Evolutionary conservation across 345 rosid species (phyloP), one percentile per base, ranked within the genome.

Genomic region (Theobroma cacao): DNA sequence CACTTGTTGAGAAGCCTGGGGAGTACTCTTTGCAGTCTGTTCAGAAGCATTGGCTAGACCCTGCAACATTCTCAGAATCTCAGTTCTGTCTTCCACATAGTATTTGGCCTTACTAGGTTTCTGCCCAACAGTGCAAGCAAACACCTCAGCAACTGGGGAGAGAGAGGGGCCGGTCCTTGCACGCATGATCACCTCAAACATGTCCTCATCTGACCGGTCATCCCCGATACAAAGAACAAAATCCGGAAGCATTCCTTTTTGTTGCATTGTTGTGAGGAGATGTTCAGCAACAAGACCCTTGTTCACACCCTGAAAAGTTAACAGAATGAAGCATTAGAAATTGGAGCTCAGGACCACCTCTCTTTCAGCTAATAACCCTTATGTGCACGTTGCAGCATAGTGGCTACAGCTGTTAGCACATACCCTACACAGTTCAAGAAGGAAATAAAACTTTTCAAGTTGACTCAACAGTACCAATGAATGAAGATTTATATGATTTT

Each of bases 41-140:
- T 86, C 88, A 0, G 91, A 85, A 62, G 90, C 86, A 31, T 82
- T 56, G 48, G 90, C 88, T 45, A 95, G 85, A 55, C 85, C 93
- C 20, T 89, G 92, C 77, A 95, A 82, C 95, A 92, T 90, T 85
- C 90, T 89, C 80, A 90, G 71, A 24, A 95, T 92, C 85, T 92
- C 98, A 0, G 85, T 76, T 0, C 95, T 90, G 81, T 93, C 98
- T 76, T 93, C 98, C 75, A 93, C 82, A 78, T 93, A 95, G 89
- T 95, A 95, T 82, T 91, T 95, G 75, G 98, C 98, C 81, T 92
- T 93, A 88, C 98, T 95, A 15, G 95, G 97, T 76, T 91, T 95
- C 85, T 88, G 97, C 31, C 98, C 98, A 20, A 93, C 98, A 0
- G 98, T 92, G 85, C 98, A 95, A 18, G 98, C 92, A 74, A 95